Evolutionary conservation across 192 early-diverging fungal species (phyloP).

Genomic region (Oehlia diaphana): DNA sequence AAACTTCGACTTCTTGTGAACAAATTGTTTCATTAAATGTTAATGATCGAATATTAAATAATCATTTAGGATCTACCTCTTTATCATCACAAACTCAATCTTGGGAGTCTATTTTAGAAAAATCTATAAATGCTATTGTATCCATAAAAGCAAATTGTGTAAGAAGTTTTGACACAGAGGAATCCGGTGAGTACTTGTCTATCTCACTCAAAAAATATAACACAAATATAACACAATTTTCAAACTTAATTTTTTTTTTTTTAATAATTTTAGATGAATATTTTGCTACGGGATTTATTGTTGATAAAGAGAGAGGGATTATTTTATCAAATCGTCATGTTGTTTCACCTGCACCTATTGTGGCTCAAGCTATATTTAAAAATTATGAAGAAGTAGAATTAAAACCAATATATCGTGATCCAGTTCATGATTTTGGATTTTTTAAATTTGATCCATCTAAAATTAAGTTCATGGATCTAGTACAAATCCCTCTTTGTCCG

Average conservation of each 20-base stretch:
- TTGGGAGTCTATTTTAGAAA: slow-evolving; percentile 74
- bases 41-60: neutral
- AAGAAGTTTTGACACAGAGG: slow-evolving; percentile 75
- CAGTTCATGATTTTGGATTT: slow-evolving; percentile 85
- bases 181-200: slow-evolving; percentile 53
- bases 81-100: neutral
- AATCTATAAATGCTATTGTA: slow-evolving; percentile 70
- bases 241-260: no score
- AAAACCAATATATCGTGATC: slow-evolving; percentile 74
- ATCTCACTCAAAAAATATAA: neutral
- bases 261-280: slow-evolving; percentile 41
- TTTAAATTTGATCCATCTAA: slow-evolving; percentile 69
- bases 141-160: slow-evolving; percentile 78
- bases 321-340: slow-evolving; percentile 81
- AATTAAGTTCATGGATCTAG: slow-evolving; percentile 68
- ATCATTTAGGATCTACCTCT: neutral
- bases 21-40: neutral
- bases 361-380: slow-evolving; percentile 68
- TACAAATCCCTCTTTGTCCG: slow-evolving; percentile 66
- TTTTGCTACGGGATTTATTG: slow-evolving; percentile 73
- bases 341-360: slow-evolving; percentile 69
- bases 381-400: slow-evolving; percentile 77
- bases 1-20: neutral
- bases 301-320: slow-evolving; percentile 72
- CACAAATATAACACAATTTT: no score